Conservation (phyloP, 2,329 filamentous ascomycete species). For the Ascochyta koolunga region DNA sequence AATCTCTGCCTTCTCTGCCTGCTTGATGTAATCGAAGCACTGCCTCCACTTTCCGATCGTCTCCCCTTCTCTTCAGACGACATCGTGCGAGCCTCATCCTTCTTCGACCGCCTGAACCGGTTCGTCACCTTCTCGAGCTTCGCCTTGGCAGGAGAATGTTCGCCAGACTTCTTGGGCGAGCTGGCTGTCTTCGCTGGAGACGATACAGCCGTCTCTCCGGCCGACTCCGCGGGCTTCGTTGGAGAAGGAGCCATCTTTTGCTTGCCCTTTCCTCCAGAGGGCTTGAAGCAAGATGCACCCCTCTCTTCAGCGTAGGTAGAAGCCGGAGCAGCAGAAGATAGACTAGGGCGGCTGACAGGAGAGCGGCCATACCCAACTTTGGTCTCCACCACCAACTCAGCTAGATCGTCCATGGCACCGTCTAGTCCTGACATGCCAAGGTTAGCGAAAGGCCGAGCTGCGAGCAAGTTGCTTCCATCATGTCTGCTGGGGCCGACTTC, state of each 20-base stretch:
- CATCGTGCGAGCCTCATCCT: constrained; percentile 44
- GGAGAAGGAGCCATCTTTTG: constrained; percentile 38
- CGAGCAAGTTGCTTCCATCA: constrained; percentile 10
- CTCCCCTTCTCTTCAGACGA: constrained; percentile 46
- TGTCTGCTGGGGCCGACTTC: constrained; percentile 23
- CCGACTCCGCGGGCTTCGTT: constrained; percentile 22
- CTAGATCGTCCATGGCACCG: constrained; percentile 48
- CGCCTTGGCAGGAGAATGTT: constrained; percentile 53
- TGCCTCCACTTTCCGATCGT: constrained; percentile 46
- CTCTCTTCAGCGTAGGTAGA: constrained; percentile 25
- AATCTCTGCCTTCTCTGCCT: constrained; percentile 36
- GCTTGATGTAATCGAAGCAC: constrained; percentile 44
- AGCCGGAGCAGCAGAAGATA: not conserved
- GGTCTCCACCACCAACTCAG: constrained; percentile 35
- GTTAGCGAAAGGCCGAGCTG: constrained; percentile 29
- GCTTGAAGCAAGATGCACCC: constrained; percentile 41
- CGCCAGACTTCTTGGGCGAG: constrained; percentile 46
- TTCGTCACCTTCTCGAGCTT: constrained; percentile 56
- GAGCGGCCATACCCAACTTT: constrained; percentile 20
- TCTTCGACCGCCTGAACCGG: constrained; percentile 50
- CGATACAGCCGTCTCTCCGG: constrained; percentile 21
- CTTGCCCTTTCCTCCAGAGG: constrained; percentile 39
- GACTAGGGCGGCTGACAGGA: constrained; percentile 7
- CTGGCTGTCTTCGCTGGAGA: constrained; percentile 34
- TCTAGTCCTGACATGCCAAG: constrained; percentile 44